Percentiles rank a stretch among this genome's conserved stretches.
Evolutionary conservation across 768 basidiomycete species (phyloP).

Genomic region (Infundibulicybe gibba): DNA sequence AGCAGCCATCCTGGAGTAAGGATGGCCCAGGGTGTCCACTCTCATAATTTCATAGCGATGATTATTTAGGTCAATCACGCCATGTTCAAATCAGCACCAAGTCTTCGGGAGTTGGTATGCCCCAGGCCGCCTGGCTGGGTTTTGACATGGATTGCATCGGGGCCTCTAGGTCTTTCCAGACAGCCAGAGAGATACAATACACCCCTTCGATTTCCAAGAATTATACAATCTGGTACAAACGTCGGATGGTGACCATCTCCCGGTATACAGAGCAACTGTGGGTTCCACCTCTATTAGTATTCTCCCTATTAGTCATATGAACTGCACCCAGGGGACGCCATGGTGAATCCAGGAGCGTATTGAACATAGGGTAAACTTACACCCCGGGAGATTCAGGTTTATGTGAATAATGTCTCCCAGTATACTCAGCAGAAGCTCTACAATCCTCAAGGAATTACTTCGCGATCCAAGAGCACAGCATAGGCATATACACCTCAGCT

Average conservation of each 20-base stretch:
- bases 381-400: no score
- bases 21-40: background rate
- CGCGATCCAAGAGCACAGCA: conserved; percentile 34
- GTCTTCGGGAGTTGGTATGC: conserved; percentile 19
- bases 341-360: conserved; percentile 8
- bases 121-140: no score
- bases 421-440: conserved; percentile 35
- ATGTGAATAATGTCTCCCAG: conserved; percentile 15
- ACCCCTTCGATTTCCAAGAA: conserved; percentile 26
- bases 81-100: conserved; percentile 44
- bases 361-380: conserved; percentile 9
- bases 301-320: background rate
- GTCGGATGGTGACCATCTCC: conserved; percentile 23
- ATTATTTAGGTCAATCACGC: conserved; percentile 32
- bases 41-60: background rate
- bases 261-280: conserved; percentile 8
- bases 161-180: conserved; percentile 4
- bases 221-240: conserved; percentile 29
- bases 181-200: conserved; percentile 23
- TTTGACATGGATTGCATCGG: conserved; percentile 15
- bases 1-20: conserved; percentile 51
- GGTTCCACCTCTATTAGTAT: background rate
- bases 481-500: conserved; percentile 40
- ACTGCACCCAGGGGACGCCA: conserved; percentile 3
- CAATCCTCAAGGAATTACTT: conserved; percentile 34